Evolutionary conservation across 345 rosid species (phyloP), one percentile per base, ranked within the genome.

Genomic region (Eutrema yunnanense): DNA sequence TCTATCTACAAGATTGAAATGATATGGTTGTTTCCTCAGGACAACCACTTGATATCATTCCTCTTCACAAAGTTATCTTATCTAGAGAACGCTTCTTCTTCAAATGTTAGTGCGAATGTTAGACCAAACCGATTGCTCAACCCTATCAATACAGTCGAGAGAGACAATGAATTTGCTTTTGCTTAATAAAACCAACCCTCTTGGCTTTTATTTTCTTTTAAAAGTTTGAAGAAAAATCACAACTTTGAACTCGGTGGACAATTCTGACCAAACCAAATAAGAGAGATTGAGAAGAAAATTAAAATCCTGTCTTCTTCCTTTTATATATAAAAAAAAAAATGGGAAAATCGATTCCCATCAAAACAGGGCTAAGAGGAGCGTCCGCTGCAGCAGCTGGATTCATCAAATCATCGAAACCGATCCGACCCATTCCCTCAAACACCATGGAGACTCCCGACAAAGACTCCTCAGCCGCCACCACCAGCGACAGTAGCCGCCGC

Each of bases 321-420:
- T 69, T 78, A 5, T 16, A 5, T 8, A 22, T n/a, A n/a, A n/a
- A n/a, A n/a, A 57, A 13, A n/a, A 51, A 60, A 63, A 81, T 83
- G 90, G 88, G 89, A 75, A 87, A 82, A 82, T 82, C 82, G 53
- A 72, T 75, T 77, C 81, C 85, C 55, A 67, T 69, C 70, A 70
- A 73, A 64, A 67, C 69, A 72, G 87, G 58, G 79, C 65, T 81
- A 26, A 78, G 80, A 11, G 77, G 68, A 11, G 76, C 79, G 10
- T 36, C 82, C 27, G 69, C 49, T 14, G 34, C 78, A 67, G 64
- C 75, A 56, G 49, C 79, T 60, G 46, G 80, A 72, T 68, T 66
- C 72, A 33, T 69, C 79, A 51, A 47, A 27, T 34, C 81, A 0
- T 49, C 57, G 30, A 82, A 74, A 79, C 78, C 78, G 52, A 44